Evolutionary conservation across 805 yeast species (phyloP).

Genomic region (Metschnikowia matae): DNA sequence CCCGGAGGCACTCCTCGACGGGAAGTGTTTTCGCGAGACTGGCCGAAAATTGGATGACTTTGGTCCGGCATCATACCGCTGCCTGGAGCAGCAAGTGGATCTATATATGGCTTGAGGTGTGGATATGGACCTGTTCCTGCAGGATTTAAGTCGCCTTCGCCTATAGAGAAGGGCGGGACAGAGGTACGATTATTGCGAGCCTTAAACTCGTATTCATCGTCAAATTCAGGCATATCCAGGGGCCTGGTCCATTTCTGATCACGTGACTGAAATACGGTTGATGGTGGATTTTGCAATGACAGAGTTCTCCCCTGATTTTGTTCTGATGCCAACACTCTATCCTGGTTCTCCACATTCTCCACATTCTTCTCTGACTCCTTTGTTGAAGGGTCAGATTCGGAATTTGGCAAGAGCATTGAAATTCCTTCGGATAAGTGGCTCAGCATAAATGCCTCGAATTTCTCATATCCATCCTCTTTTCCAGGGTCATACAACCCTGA

Average conservation of each 20-base stretch:
- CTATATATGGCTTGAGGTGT: constrained; percentile 37
- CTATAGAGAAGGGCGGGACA: constrained; percentile 32
- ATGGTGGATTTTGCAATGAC: neutral
- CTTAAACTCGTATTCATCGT: constrained; percentile 46
- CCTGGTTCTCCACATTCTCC: no score
- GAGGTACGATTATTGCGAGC: constrained; percentile 1
- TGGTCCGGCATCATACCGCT: constrained; percentile 51
- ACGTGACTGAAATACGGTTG: neutral
- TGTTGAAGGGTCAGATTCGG: neutral
- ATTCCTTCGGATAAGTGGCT: neutral
- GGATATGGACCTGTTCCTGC: constrained; percentile 41
- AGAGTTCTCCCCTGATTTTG: neutral
- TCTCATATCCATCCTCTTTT: neutral
- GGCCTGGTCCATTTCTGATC: constrained; percentile 16
- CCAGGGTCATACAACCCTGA: neutral
- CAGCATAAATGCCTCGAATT: neutral
- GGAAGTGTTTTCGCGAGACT: constrained; percentile 21
- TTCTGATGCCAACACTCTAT: neutral
- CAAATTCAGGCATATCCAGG: constrained; percentile 48
- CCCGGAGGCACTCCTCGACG: constrained; percentile 42
- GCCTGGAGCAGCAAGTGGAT: constrained; percentile 31
- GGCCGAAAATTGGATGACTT: constrained; percentile 49
- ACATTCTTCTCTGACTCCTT: neutral
- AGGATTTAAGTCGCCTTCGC: constrained; percentile 51
- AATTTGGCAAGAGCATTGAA: neutral